Conservation (phyloP, 2,329 filamentous ascomycete species). For the Monilinia vaccinii-corymbosi region DNA sequence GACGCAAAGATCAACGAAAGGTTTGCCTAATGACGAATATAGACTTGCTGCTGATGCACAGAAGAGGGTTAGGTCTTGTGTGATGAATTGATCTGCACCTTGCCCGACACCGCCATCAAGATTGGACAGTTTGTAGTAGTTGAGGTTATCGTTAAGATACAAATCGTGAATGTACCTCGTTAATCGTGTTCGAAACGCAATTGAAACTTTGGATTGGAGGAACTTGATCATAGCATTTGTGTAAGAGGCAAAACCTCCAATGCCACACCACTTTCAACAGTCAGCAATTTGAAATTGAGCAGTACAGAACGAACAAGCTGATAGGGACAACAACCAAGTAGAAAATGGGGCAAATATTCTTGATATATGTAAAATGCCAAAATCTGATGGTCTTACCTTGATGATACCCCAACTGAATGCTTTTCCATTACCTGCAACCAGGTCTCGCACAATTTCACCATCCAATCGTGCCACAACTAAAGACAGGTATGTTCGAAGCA, state of each 20-base stretch:
- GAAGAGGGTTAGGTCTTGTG: conserved; percentile 91
- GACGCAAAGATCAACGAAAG: conserved; percentile 90
- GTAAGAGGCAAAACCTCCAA: conserved; percentile 89
- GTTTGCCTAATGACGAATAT: conserved; percentile 96
- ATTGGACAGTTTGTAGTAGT: conserved; percentile 93
- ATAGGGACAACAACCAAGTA: not conserved
- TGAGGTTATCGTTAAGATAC: conserved; percentile 88
- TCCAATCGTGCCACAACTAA: conserved; percentile 87
- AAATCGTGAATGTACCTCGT: conserved; percentile 96
- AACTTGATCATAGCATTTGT: conserved; percentile 99
- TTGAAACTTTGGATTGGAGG: conserved; percentile 94
- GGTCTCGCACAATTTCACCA: conserved; percentile 89
- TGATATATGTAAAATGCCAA: not conserved
- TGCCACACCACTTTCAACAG: conserved; percentile 65
- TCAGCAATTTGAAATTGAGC: not conserved
- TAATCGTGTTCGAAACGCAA: conserved; percentile 89
- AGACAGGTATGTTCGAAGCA: conserved; percentile 89
- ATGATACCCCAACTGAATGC: conserved; percentile 79
- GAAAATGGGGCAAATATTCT: not conserved
- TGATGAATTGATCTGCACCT: conserved; percentile 93
- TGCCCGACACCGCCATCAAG: conserved; percentile 88
- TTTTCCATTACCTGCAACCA: conserved; percentile 90
- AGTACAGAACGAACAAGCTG: conserved; percentile 11
- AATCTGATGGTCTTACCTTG: conserved; percentile 45
- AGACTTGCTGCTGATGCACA: conserved; percentile 85